phyloP scores from a whole-genome alignment of 352 stramenopile species.

The Peronospora belbahrii region DNA sequence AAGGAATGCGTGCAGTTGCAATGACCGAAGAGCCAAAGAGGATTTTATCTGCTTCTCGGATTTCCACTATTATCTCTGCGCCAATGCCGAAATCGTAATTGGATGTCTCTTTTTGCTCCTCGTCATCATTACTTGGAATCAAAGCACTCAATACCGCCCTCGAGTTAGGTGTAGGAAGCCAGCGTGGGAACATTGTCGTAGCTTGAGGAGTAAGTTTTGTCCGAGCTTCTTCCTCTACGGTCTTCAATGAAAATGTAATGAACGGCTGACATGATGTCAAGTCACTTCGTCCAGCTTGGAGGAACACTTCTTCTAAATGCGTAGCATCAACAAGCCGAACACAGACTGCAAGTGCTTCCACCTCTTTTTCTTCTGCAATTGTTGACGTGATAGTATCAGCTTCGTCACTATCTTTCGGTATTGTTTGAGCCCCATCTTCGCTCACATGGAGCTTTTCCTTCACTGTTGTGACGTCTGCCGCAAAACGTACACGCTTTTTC shows the following conservation, averaged over 20 bases:
- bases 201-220: conserved; percentile 39
- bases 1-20: conserved; percentile 35
- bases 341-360: conserved; percentile 30
- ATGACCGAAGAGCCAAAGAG: conserved; percentile 67
- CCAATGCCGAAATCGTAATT: conserved; percentile 13
- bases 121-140: conserved; percentile 14
- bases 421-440: neutral
- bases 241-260: conserved; percentile 36
- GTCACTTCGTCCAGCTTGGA: conserved; percentile 38
- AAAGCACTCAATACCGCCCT: conserved; percentile 34
- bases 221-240: conserved; percentile 20
- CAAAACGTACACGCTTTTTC: conserved; percentile 69
- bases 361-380: conserved; percentile 16
- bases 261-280: conserved; percentile 42
- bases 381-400: neutral
- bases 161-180: conserved; percentile 35
- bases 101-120: conserved; percentile 1
- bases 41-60: conserved; percentile 61
- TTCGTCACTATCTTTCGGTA: neutral
- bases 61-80: conserved; percentile 41
- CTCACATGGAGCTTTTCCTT: conserved; percentile 6
- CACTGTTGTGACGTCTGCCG: conserved; percentile 18
- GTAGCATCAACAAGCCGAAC: conserved; percentile 44
- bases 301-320: conserved; percentile 44
- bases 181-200: conserved; percentile 51